These are phyloP conservation scores for Rhododendron vialii DNA, from an alignment of 148 eudicot species.

Conservation along the genomic window DNA sequence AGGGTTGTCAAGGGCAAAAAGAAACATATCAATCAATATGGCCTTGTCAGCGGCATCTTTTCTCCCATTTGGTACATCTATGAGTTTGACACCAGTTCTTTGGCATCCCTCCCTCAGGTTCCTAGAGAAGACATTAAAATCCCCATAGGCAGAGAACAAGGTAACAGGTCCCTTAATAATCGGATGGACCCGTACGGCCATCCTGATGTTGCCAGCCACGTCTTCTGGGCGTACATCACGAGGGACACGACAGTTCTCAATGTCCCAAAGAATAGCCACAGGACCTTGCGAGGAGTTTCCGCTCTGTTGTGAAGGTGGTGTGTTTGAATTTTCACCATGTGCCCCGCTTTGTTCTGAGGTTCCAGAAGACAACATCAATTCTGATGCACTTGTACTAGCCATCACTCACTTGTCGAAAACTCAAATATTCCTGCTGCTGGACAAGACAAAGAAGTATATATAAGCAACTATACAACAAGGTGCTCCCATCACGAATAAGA, in stretches of 20 bases:
- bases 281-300: conserved; percentile 46
- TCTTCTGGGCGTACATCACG: conserved; percentile 90
- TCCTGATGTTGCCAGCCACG: conserved; percentile 85
- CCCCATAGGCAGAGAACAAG: conserved; percentile 86
- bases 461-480: not conserved
- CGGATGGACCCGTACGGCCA: conserved; percentile 88
- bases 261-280: conserved; percentile 96
- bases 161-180: conserved; percentile 76
- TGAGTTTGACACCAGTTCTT: conserved; percentile 91
- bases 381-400: not conserved
- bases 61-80: conserved; percentile 95
- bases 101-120: conserved; percentile 95
- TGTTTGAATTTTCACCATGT: conserved; percentile 22
- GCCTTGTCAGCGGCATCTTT: conserved; percentile 99
- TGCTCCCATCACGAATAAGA: no score
- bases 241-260: conserved; percentile 95
- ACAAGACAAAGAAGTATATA: not conserved
- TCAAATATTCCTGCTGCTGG: not conserved
- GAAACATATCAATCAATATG: conserved; percentile 94
- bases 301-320: conserved; percentile 28
- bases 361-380: not conserved
- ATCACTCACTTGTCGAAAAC: not conserved
- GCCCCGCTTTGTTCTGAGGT: conserved; percentile 12
- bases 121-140: conserved; percentile 87
- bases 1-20: conserved; percentile 91